Conservation (phyloP, 2,329 filamentous ascomycete genomes). For the Endothia cerciana region DNA sequence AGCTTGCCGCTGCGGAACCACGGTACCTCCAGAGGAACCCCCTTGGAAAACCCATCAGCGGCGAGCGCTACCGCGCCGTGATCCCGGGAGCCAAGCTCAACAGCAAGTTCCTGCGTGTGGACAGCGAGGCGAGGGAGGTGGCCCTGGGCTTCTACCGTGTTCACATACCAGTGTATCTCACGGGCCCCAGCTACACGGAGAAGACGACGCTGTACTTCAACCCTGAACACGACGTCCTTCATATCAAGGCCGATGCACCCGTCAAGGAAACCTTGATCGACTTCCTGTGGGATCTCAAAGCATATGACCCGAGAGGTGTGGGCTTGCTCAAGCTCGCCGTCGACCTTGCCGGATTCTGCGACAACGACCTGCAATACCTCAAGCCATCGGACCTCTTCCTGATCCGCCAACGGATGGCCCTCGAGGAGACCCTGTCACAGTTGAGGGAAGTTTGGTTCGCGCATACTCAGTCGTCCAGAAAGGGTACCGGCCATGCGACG, state of each 20-base stretch:
- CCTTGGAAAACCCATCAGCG: constrained; percentile 25
- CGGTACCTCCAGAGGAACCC: constrained; percentile 23
- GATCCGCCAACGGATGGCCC: constrained; percentile 26
- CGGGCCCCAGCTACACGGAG: neutral
- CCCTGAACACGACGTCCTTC: constrained; percentile 24
- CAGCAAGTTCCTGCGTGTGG: constrained; percentile 22
- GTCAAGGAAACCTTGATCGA: constrained; percentile 22
- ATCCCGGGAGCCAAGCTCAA: neutral
- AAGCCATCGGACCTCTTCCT: constrained; percentile 19
- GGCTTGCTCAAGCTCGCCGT: constrained; percentile 20
- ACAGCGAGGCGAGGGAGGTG: constrained; percentile 17
- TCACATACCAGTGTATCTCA: constrained; percentile 12
- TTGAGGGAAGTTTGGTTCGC: constrained; percentile 26
- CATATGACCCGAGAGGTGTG: constrained; percentile 22
- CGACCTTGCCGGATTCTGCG: constrained; percentile 6
- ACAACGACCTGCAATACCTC: constrained; percentile 17
- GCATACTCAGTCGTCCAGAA: neutral
- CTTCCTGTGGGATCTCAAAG: constrained; percentile 28
- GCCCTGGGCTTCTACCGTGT: constrained; percentile 16
- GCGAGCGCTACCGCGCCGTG: constrained; percentile 7
- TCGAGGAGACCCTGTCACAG: constrained; percentile 29
- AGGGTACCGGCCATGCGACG: neutral
- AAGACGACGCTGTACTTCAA: constrained; percentile 17
- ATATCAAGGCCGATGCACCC: constrained; percentile 17
- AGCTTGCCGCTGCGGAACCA: constrained; percentile 2